Conservation (phyloP, 805 yeast species). For the Saccharomycopsis fermentans region DNA sequence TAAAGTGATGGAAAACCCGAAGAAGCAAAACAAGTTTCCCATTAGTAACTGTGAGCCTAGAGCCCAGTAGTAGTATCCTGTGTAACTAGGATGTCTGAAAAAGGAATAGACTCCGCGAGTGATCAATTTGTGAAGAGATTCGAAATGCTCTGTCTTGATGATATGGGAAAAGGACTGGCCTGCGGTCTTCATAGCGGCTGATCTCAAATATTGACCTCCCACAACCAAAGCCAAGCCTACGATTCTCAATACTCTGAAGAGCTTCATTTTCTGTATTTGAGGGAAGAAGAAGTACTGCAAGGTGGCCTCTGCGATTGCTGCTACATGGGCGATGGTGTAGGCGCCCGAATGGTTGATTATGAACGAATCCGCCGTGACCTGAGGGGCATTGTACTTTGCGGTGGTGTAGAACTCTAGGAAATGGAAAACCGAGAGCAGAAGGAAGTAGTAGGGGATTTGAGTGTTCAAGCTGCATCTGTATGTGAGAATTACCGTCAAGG, state of each 20-base stretch:
- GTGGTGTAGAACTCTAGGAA: slow-evolving; percentile 75
- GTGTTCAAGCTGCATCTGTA: slow-evolving; percentile 25
- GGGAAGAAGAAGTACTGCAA: slow-evolving; percentile 36
- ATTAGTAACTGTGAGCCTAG: slow-evolving; percentile 70
- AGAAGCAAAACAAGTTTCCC: slow-evolving; percentile 50
- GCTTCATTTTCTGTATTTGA: slow-evolving; percentile 22
- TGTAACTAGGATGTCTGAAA: slow-evolving; percentile 82
- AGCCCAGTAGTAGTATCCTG: slow-evolving; percentile 92
- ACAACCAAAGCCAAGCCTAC: slow-evolving; percentile 40
- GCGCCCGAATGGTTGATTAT: slow-evolving; percentile 52
- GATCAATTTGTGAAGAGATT: slow-evolving; percentile 52
- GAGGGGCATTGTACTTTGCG: slow-evolving; percentile 56
- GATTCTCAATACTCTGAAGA: not conserved
- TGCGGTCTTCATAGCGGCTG: slow-evolving; percentile 81
- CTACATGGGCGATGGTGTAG: slow-evolving; percentile 46
- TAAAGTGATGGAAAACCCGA: slow-evolving; percentile 46
- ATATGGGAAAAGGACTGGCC: slow-evolving; percentile 79
- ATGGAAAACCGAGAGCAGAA: slow-evolving; percentile 56
- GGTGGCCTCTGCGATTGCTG: slow-evolving; percentile 42
- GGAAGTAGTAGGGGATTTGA: slow-evolving; percentile 36
- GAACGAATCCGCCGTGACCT: slow-evolving; percentile 62
- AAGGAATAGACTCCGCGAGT: slow-evolving; percentile 60
- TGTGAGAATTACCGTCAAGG: slow-evolving; percentile 17
- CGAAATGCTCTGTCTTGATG: slow-evolving; percentile 40
- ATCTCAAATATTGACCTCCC: slow-evolving; percentile 58